A percentile compares a stretch with the other conserved stretches of the same genome.
Conservation (phyloP, 1,139 yeast genomes). For the Lodderomyces theae region DNA sequence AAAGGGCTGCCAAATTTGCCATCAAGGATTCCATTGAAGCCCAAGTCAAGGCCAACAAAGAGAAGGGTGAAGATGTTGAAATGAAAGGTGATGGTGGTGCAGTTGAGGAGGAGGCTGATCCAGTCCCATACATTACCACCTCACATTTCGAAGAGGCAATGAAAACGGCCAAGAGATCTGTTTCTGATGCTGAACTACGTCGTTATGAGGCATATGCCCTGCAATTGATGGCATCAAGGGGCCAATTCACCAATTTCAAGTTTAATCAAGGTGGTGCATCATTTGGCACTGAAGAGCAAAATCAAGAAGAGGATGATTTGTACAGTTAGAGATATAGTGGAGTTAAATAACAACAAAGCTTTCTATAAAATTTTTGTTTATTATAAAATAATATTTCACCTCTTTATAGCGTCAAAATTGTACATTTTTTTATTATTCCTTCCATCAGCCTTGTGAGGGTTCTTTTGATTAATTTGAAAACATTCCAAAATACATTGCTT, state of each 20-base stretch:
- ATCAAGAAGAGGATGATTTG: constrained; percentile 89
- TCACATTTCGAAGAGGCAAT: constrained; percentile 97
- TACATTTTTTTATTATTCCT: constrained; percentile 33
- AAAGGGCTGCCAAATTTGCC: constrained; percentile 98
- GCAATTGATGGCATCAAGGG: constrained; percentile 93
- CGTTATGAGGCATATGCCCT: constrained; percentile 99
- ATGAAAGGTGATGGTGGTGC: constrained; percentile 41
- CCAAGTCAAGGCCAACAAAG: constrained; percentile 51
- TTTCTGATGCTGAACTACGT: constrained; percentile 94
- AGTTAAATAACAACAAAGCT: background rate
- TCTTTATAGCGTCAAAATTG: constrained; percentile 25
- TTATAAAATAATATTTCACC: no score
- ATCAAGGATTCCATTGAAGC: constrained; percentile 98
- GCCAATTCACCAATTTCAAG: constrained; percentile 77
- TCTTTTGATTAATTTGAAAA: constrained; percentile 36
- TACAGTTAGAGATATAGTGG: constrained; percentile 54
- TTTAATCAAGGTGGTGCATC: constrained; percentile 45
- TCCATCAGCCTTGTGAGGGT: constrained; percentile 24
- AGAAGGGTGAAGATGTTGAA: constrained; percentile 61
- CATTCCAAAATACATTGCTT: constrained; percentile 62
- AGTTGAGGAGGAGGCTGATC: constrained; percentile 71
- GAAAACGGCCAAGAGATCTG: constrained; percentile 98
- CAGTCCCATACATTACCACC: constrained; percentile 92
- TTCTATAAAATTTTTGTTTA: background rate
- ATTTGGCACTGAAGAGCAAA: constrained; percentile 39